These are phyloP conservation scores for Kwoniella mangroviensis DNA, from an alignment of 768 basidiomycete genomes.

Conservation along the genomic window DNA sequence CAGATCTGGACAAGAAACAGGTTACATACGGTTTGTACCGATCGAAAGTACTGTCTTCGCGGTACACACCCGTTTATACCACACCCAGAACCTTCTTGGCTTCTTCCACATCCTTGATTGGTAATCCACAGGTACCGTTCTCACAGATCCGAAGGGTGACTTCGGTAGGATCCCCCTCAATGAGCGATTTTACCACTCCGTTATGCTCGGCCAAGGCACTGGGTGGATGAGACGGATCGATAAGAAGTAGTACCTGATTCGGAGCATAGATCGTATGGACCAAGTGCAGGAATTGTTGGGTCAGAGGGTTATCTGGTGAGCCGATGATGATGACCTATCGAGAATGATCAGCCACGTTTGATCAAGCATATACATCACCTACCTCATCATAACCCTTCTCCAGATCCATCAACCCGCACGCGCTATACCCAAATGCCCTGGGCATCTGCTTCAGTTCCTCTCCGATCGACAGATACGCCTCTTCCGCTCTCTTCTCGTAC, in stretches of 20 bases:
- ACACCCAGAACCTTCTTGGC: slow-evolving; percentile 23
- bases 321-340: slow-evolving; percentile 45
- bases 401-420: slow-evolving; percentile 44
- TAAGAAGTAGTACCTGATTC: slow-evolving; percentile 70
- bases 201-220: slow-evolving; percentile 35
- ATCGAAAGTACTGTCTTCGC: neutral
- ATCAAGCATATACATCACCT: slow-evolving; percentile 1
- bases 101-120: slow-evolving; percentile 36
- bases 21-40: neutral
- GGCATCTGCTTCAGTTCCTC: slow-evolving; percentile 45
- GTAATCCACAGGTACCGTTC: slow-evolving; percentile 42
- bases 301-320: slow-evolving; percentile 2
- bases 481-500: slow-evolving; percentile 37
- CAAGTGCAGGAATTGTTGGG: slow-evolving; percentile 64
- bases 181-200: slow-evolving; percentile 33
- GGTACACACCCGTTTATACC: neutral
- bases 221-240: slow-evolving; percentile 50
- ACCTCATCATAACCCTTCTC: slow-evolving; percentile 46
- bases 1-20: slow-evolving; percentile 1
- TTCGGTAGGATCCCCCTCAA: slow-evolving; percentile 19
- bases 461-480: slow-evolving; percentile 35
- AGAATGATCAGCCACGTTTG: neutral
- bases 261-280: slow-evolving; percentile 69
- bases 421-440: slow-evolving; percentile 40
- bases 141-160: slow-evolving; percentile 44